phyloP scores from a whole-genome alignment of 2,329 filamentous ascomycete genomes.

The Sclerotinia nivalis region DNA sequence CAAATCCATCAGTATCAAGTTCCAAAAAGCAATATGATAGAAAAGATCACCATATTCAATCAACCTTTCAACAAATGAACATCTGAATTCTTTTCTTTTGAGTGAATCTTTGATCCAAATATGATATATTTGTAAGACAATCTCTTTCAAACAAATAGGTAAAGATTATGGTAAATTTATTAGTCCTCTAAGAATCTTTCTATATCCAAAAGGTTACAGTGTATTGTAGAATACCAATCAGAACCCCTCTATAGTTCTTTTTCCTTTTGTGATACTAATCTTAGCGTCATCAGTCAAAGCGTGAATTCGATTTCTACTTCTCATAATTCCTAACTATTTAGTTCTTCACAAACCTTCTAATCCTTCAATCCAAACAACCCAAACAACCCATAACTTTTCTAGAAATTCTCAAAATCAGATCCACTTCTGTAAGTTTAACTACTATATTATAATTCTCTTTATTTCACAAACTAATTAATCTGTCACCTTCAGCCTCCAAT shows the following conservation, averaged over 20 bases:
- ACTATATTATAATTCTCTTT: neutral
- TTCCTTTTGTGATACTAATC: constrained; percentile 7
- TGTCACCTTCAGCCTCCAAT: constrained; percentile 2
- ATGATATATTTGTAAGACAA: neutral
- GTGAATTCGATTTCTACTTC: constrained; percentile 19
- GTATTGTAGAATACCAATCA: neutral
- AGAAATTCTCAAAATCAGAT: neutral
- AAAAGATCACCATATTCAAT: constrained; percentile 17
- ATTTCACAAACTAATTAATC: constrained; percentile 7
- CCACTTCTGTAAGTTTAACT: constrained; percentile 10
- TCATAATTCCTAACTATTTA: neutral
- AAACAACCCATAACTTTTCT: neutral
- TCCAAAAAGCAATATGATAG: constrained; percentile 9
- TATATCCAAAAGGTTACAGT: neutral
- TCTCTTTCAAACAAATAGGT: neutral
- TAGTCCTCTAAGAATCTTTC: neutral
- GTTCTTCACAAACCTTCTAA: neutral
- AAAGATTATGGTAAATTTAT: neutral
- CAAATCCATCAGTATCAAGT: constrained; percentile 23
- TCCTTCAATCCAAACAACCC: neutral
- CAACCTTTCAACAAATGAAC: neutral
- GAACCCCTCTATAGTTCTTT: neutral
- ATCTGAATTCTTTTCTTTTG: neutral
- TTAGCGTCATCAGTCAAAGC: constrained; percentile 23
- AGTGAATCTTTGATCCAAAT: neutral